phyloP scores from a whole-genome alignment of 1,284 basidiomycete genomes.

The Microbotryum scabiosae region DNA sequence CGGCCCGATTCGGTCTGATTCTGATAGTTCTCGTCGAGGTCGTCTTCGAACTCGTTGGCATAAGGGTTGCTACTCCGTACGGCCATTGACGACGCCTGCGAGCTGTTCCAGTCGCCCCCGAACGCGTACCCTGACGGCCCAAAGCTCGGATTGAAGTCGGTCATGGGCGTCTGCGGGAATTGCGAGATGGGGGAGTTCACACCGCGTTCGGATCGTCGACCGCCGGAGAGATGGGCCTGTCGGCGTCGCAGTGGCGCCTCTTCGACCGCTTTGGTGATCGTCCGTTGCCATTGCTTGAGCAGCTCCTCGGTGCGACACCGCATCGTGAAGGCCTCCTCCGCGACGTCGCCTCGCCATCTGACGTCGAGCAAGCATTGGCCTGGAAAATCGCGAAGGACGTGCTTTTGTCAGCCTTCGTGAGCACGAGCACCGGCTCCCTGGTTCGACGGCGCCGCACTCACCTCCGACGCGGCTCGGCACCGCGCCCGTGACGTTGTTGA shows the following conservation, averaged over 20 bases:
- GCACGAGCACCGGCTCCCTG: conserved; percentile 41
- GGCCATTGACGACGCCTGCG: not conserved
- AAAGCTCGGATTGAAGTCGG: conserved; percentile 27
- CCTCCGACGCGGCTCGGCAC: conserved; percentile 43
- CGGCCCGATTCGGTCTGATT: conserved; percentile 22
- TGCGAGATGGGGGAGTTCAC: conserved; percentile 30
- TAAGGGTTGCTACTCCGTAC: not conserved
- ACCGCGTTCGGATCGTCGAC: conserved; percentile 23
- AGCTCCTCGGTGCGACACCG: conserved; percentile 89
- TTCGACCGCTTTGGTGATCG: conserved; percentile 77
- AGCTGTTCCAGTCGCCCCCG: not conserved
- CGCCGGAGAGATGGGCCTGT: conserved; percentile 25
- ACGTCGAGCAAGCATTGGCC: conserved; percentile 55
- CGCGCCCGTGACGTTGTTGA: conserved; percentile 87
- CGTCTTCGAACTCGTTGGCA: conserved; percentile 30
- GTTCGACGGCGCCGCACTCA: conserved; percentile 7
- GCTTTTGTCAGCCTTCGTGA: conserved; percentile 17
- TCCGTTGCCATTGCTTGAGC: conserved; percentile 81
- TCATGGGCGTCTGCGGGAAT: conserved; percentile 34
- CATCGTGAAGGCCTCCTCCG: conserved; percentile 78
- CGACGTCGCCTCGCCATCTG: conserved; percentile 77
- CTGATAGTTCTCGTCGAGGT: conserved; percentile 11
- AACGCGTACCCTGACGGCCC: conserved; percentile 9
- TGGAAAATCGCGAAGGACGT: conserved; percentile 1
- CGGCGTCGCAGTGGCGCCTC: conserved; percentile 52